Evolutionary conservation across 2,329 filamentous ascomycete genomes (phyloP).

Genomic region (Blastomyces percursus): DNA sequence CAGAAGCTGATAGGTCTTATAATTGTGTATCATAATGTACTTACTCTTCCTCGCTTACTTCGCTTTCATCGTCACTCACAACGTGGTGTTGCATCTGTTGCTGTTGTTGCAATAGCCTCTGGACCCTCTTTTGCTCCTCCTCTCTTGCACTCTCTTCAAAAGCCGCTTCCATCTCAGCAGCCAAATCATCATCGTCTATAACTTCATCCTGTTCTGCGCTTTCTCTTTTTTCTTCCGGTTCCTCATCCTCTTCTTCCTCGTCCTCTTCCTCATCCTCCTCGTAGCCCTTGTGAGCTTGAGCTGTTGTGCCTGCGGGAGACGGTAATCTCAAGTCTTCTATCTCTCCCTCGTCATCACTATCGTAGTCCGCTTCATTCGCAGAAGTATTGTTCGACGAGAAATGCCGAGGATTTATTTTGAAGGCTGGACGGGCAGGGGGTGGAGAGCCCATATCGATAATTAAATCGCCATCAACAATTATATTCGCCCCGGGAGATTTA

Average conservation of each 20-base stretch:
- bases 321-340: slow-evolving; percentile 30
- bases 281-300: slow-evolving; percentile 11
- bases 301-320: slow-evolving; percentile 24
- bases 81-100: slow-evolving; percentile 20
- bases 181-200: slow-evolving; percentile 42
- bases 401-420: slow-evolving; percentile 32
- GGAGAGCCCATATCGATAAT: slow-evolving; percentile 41
- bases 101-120: slow-evolving; percentile 22
- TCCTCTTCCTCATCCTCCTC: slow-evolving; percentile 15
- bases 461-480: slow-evolving; percentile 37
- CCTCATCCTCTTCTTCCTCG: slow-evolving; percentile 24
- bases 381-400: slow-evolving; percentile 35
- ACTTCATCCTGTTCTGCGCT: slow-evolving; percentile 23
- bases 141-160: slow-evolving; percentile 35
- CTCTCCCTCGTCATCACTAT: slow-evolving; percentile 31
- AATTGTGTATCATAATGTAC: slow-evolving; percentile 1
- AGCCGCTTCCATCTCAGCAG: slow-evolving; percentile 48
- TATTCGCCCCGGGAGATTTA: slow-evolving; percentile 32
- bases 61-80: slow-evolving; percentile 47
- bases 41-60: slow-evolving; percentile 56
- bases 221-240: slow-evolving; percentile 20
- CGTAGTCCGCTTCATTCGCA: slow-evolving; percentile 23
- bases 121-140: slow-evolving; percentile 33
- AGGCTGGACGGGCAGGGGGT: slow-evolving; percentile 28
- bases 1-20: neutral